phyloP scores from a whole-genome alignment of 2,329 filamentous ascomycete species.

The Colletotrichum chlorophyti region DNA sequence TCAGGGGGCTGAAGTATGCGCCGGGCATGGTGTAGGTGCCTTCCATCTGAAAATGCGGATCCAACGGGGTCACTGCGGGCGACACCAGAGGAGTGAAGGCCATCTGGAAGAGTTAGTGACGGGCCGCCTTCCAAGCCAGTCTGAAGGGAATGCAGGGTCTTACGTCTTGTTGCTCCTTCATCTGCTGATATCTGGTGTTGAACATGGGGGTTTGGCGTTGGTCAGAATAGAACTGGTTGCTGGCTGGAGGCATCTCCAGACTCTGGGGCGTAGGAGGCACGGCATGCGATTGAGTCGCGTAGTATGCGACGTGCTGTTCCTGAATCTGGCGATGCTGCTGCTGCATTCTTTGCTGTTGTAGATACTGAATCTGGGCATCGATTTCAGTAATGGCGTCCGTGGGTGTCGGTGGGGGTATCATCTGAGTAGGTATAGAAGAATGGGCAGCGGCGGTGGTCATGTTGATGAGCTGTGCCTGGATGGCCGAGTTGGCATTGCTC shows the following conservation, averaged over 20 bases:
- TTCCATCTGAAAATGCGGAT: constrained; percentile 71
- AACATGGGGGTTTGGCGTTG: constrained; percentile 66
- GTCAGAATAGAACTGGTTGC: constrained; percentile 64
- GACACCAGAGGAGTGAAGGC: constrained; percentile 83
- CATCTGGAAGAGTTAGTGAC: constrained; percentile 58
- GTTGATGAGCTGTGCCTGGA: constrained; percentile 52
- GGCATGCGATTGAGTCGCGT: constrained; percentile 61
- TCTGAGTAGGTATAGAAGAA: constrained; percentile 51
- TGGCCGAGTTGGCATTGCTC: constrained; percentile 30
- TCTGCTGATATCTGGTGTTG: constrained; percentile 66
- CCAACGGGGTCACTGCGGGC: constrained; percentile 82
- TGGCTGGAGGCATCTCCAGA: constrained; percentile 73
- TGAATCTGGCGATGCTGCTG: constrained; percentile 65
- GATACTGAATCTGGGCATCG: constrained; percentile 70
- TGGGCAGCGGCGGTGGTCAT: constrained; percentile 56
- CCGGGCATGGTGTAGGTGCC: constrained; percentile 68
- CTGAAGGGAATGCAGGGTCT: constrained; percentile 35
- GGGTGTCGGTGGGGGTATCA: constrained; percentile 52
- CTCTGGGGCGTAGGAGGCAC: constrained; percentile 84
- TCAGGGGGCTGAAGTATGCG: constrained; percentile 83
- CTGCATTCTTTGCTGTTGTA: constrained; percentile 69
- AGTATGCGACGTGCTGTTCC: constrained; percentile 55
- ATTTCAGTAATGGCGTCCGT: constrained; percentile 63
- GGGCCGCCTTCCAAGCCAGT: background rate
- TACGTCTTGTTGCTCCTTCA: constrained; percentile 75